These are phyloP conservation scores for Purpureocillium takamizusanense DNA, from an alignment of 2,329 filamentous ascomycete species.

Conservation along the genomic window DNA sequence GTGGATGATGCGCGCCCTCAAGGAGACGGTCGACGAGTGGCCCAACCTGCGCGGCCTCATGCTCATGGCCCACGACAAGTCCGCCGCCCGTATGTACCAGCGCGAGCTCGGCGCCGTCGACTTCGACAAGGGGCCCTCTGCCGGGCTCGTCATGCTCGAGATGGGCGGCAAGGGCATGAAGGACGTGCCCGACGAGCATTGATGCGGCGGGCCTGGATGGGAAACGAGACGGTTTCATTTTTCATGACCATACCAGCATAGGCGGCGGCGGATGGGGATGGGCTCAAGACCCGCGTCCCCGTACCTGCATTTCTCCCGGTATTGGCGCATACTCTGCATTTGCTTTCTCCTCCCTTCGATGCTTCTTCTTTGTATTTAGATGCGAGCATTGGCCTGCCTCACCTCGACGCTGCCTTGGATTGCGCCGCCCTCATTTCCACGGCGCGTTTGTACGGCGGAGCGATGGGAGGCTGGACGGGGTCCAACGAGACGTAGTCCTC, in stretches of 20 bases:
- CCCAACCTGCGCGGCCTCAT: slow-evolving; percentile 50
- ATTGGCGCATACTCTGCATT: no score
- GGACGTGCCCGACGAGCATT: slow-evolving; percentile 15
- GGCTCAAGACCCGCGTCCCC: no score
- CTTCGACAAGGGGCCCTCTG: slow-evolving; percentile 31
- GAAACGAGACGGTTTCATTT: no score
- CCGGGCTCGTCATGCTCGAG: slow-evolving; percentile 30
- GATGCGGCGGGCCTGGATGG: no score
- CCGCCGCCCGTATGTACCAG: slow-evolving; percentile 35
- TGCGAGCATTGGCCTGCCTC: not conserved
- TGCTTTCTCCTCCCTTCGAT: not conserved
- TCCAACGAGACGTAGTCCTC: slow-evolving; percentile 81
- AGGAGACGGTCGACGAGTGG: slow-evolving; percentile 47
- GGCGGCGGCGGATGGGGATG: no score
- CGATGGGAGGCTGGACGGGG: slow-evolving; percentile 89
- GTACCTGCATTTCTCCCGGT: no score
- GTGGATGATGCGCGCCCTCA: slow-evolving; percentile 54
- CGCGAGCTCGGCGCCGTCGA: slow-evolving; percentile 35
- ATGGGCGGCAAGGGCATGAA: slow-evolving; percentile 28
- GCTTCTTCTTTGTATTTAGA: not conserved
- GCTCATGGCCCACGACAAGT: slow-evolving; percentile 38
- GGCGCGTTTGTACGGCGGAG: slow-evolving; percentile 87
- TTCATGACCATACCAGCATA: no score
- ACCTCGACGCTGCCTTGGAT: slow-evolving; percentile 14
- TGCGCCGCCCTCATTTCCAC: slow-evolving; percentile 55